Base-by-base conservation (phyloP, 768 basidiomycete genomes). In the Mrakia hoshinonis region DNA sequence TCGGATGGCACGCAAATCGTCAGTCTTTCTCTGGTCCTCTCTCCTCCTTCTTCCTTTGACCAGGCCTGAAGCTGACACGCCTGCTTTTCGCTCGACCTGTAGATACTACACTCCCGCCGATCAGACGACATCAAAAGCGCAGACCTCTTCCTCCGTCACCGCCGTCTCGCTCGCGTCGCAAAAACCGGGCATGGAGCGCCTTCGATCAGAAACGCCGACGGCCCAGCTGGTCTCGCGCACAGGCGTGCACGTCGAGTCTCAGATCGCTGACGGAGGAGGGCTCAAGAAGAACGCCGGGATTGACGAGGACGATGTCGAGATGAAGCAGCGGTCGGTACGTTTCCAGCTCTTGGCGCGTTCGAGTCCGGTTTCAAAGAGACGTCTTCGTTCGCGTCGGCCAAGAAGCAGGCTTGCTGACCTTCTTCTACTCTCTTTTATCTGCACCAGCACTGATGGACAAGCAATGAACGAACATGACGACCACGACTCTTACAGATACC, bases 1-100 rank as follows among this genome's bases (percentile, higher is more conserved):
- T 81, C 89, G 88, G 80, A 92, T 90, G 87, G 87, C 88, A 77
- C 86, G 93, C 47, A 66, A 66, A 51, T 66, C 64, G 46, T 61
- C 18, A 36, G 58, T 61, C 58, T 18, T 61, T 39, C 34, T 4
- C n/a, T 38, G 31, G 3, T n/a, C n/a, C n/a, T n/a, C n/a, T n/a
- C 29, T 31, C n/a, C 29, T 15, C 11, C 54, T 26, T 29, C 29
- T 29, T 55, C 29, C 13, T n/a, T 54, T 24, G 26, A 29, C 54
- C 18, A 15, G 34, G 13, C 20, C 22, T 20, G 55, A 58, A 34
- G 12, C 12, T 61, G 49, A 51, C 49, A 4, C 29, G 9, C 2
- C 10, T 31, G n/a, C 58, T 7, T 39, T 61, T 15, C n/a, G 26
- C 29, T 31, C 54, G 9, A 5, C 22, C 29, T 18, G 1, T 29